phyloP scores from a whole-genome alignment of 768 basidiomycete genomes.

The Trametes cubensis region DNA sequence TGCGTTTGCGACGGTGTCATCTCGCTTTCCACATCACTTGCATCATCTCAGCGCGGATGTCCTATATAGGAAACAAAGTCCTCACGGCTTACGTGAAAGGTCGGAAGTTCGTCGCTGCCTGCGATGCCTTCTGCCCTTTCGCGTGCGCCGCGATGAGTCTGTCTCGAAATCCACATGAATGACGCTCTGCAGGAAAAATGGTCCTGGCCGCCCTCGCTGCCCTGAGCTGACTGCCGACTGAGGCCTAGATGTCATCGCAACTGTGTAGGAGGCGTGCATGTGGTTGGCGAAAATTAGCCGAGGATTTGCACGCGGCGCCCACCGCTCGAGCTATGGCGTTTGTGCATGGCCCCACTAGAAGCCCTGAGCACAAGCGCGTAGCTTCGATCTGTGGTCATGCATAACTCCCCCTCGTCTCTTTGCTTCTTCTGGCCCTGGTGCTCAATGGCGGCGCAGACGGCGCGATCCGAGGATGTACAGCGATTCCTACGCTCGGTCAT shows the following conservation, averaged over 20 bases:
- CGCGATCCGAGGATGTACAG: slow-evolving; percentile 18
- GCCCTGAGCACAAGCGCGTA: not conserved
- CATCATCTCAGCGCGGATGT: slow-evolving; percentile 17
- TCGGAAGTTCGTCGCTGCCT: slow-evolving; percentile 21
- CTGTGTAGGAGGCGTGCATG: slow-evolving; percentile 1
- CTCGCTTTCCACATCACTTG: slow-evolving; percentile 9
- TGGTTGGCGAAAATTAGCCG: slow-evolving; percentile 19
- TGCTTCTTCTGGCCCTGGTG: slow-evolving; percentile 4
- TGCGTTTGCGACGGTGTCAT: slow-evolving; percentile 3
- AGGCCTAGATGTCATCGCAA: not conserved
- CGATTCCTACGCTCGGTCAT: slow-evolving; percentile 12
- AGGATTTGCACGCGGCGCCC: slow-evolving; percentile 21
- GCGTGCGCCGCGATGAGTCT: not conserved
- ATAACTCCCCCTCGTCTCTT: not conserved
- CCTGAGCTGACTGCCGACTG: not conserved
- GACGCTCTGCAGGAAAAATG: not conserved
- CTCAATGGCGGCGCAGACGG: slow-evolving; percentile 9
- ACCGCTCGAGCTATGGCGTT: slow-evolving; percentile 1
- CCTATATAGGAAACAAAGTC: slow-evolving; percentile 4
- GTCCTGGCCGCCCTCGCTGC: not conserved
- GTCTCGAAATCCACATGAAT: not conserved
- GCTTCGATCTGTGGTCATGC: slow-evolving; percentile 10
- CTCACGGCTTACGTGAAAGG: slow-evolving; percentile 19
- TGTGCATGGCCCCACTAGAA: slow-evolving; percentile 6
- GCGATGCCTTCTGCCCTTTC: not conserved